These are phyloP conservation scores for Rhodosporidiobolus odoratus DNA, from an alignment of 768 basidiomycete genomes.

Conservation along the genomic window DNA sequence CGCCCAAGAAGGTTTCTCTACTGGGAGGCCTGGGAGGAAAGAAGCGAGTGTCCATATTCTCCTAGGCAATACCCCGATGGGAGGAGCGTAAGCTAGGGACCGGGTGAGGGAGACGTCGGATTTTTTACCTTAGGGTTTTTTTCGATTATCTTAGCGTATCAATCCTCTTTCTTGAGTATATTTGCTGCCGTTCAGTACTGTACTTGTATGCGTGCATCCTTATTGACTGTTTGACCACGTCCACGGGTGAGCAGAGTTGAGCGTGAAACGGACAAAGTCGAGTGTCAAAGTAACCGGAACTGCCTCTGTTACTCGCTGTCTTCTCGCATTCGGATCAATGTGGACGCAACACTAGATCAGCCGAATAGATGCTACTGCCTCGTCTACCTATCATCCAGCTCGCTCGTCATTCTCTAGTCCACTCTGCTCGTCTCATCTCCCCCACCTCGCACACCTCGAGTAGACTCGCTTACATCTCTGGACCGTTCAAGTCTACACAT, in stretches of 20 bases:
- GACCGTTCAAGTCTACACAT: no score
- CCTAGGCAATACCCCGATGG: not conserved
- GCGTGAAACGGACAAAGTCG: no score
- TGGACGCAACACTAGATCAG: not conserved
- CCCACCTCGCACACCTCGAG: not conserved
- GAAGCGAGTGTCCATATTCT: conserved; percentile 6
- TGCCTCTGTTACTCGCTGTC: no score
- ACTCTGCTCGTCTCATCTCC: not conserved
- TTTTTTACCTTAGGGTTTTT: not conserved
- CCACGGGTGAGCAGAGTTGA: no score
- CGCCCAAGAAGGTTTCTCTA: conserved; percentile 2
- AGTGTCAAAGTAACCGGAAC: no score
- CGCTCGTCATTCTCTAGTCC: not conserved
- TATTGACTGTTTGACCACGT: no score
- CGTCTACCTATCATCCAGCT: not conserved
- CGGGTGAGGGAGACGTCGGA: not conserved
- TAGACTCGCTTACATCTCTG: not conserved
- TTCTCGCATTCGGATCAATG: no score
- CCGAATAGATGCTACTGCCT: not conserved
- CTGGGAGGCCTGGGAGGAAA: conserved; percentile 6
- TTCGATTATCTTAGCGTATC: not conserved
- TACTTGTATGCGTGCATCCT: no score
- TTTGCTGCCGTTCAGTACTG: no score
- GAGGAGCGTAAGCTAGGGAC: not conserved
- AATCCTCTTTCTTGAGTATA: no score